phyloP scores from a whole-genome alignment of 176 grass and related monocot species.

The Melocanna baccifera region DNA sequence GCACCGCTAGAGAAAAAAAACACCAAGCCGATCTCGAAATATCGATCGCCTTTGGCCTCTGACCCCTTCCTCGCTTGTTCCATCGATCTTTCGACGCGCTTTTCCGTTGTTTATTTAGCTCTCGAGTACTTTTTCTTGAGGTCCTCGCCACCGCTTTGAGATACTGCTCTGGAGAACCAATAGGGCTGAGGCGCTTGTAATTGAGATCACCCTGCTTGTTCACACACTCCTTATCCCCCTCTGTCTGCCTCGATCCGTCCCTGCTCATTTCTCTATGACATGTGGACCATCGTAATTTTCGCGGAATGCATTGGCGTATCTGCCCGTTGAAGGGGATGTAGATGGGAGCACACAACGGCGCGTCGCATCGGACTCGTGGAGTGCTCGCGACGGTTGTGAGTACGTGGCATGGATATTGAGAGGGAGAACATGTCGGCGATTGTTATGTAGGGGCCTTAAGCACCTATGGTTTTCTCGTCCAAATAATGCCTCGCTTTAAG shows the following conservation, averaged over 20 bases:
- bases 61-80: neutral
- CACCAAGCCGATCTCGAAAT: neutral
- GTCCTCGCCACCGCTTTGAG: neutral
- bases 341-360: neutral
- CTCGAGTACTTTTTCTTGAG: neutral
- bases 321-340: neutral
- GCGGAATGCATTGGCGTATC: neutral
- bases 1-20: neutral
- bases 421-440: neutral
- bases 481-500: constrained; percentile 41
- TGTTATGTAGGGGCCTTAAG: neutral
- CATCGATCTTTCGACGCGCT: neutral
- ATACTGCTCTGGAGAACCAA: neutral
- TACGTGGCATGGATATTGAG: constrained; percentile 9
- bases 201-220: neutral
- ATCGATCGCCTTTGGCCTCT: neutral
- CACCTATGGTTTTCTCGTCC: constrained; percentile 22
- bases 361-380: constrained; percentile 14
- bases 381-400: neutral
- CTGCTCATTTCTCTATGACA: neutral
- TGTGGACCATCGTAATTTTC: neutral
- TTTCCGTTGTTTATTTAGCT: neutral
- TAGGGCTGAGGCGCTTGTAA: neutral
- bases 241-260: neutral
- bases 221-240: neutral